Base-by-base conservation (phyloP, 768 basidiomycete species). In the Tylopilus rubrobrunneus region DNA sequence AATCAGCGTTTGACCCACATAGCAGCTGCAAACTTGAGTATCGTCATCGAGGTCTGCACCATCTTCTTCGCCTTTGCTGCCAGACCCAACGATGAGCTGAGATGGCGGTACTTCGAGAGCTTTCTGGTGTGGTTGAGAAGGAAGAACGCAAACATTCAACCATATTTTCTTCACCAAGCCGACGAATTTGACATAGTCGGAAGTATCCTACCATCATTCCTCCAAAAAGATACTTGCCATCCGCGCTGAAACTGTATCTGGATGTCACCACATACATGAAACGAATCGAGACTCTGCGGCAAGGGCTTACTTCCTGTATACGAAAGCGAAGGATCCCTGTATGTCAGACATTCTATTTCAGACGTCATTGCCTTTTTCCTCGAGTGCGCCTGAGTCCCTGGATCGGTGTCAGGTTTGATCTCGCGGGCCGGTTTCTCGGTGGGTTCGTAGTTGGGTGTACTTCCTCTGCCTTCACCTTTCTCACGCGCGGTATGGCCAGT, bases 141-240 rank as follows among this genome's bases (percentile, higher is more conserved):
- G 25, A 50, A 25, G 25, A 17, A 29, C 27, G 17, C 43, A n/a
- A 21, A 12, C 25, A 25, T 28, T 14, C 10, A 3, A 39, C 42
- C 15, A 4, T 12, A 23, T 41, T 72, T 81, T 82, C 72, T 84
- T 86, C 28, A 86, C 82, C 31, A 88, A 72, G 12, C 81, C 73
- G n/a, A 88, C 76, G 15, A 89, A 74, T 67, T 87, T 87, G 52
- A 83, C 78, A 61, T 83, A 87, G 62, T 86, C 83, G 36, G 73
- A 75, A 10, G 80, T 80, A 61, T 87, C 85, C 87, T n/a, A 90
- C 79, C 85, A 89, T 86, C 79, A 87, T 86, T 4, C 87, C 87
- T 12, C 87, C 87, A 5, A 90, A 69, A 12, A 90, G 73, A 58
- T 85, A 77, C 67, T 84, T 83, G 11, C 87, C 87, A 61, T 89